Evolutionary conservation across 306 rosid species (phyloP).

Genomic region (Lupinus albus): DNA sequence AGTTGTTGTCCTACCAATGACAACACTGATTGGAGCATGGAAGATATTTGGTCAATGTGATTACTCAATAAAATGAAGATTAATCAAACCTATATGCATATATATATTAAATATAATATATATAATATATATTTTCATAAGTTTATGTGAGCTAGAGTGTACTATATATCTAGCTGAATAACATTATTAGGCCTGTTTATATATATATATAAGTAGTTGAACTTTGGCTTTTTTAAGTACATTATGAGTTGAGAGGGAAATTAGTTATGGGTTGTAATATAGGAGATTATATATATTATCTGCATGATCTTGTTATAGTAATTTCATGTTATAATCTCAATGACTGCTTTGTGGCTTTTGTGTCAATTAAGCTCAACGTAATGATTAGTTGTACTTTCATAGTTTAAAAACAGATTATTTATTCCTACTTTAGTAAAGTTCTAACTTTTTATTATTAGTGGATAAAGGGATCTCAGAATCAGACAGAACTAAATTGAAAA

Average conservation of each 20-base stretch:
- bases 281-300: slow-evolving; percentile 28
- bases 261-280: slow-evolving; percentile 50
- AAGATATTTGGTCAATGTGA: neutral
- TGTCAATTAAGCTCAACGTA: slow-evolving; percentile 29
- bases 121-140: slow-evolving; percentile 21
- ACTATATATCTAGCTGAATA: slow-evolving; percentile 27
- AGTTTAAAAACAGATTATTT: neutral
- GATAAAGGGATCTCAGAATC: neutral
- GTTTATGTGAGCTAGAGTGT: slow-evolving; percentile 38
- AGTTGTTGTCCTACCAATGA: neutral
- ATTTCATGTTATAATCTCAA: slow-evolving; percentile 35
- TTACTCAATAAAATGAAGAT: neutral
- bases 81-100: slow-evolving; percentile 22
- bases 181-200: slow-evolving; percentile 46
- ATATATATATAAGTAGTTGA: slow-evolving; percentile 36
- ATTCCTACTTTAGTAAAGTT: slow-evolving; percentile 26
- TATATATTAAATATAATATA: neutral
- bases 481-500: no score
- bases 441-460: slow-evolving; percentile 3
- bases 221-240: slow-evolving; percentile 20
- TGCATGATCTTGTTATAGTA: slow-evolving; percentile 33
- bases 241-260: slow-evolving; percentile 12
- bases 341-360: slow-evolving; percentile 26
- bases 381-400: slow-evolving; percentile 34
- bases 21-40: neutral